phyloP scores from a whole-genome alignment of 2,329 filamentous ascomycete species.

The Akanthomyces uredinophilus region DNA sequence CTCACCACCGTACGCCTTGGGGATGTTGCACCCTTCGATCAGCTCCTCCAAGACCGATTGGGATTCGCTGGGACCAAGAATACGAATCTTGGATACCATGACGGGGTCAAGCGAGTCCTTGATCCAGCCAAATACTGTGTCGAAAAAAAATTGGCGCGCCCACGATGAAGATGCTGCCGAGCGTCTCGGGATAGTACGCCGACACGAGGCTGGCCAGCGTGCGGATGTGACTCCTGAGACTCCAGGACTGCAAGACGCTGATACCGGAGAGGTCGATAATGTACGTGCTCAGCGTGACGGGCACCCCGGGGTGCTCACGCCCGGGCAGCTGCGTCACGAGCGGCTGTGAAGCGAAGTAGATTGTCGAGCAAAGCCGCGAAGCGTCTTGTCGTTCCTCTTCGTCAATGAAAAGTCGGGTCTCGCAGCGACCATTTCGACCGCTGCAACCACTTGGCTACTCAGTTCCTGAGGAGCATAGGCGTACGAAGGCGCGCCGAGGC shows the following conservation, averaged over 20 bases:
- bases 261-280: conserved; percentile 92
- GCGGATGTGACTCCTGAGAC: conserved; percentile 89
- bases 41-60: conserved; percentile 71
- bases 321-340: conserved; percentile 71
- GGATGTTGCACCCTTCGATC: conserved; percentile 52
- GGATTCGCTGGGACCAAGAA: conserved; percentile 69
- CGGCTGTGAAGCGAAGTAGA: conserved; percentile 80
- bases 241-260: conserved; percentile 91
- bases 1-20: conserved; percentile 73
- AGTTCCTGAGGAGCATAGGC: conserved; percentile 34
- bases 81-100: conserved; percentile 93
- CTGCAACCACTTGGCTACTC: conserved; percentile 72
- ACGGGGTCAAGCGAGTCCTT: conserved; percentile 94
- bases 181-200: conserved; percentile 88
- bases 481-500: not conserved
- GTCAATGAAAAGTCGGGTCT: conserved; percentile 55
- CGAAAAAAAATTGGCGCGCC: conserved; percentile 85
- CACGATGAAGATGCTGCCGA: conserved; percentile 66
- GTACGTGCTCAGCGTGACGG: conserved; percentile 87
- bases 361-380: conserved; percentile 93
- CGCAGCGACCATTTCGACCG: conserved; percentile 65
- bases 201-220: conserved; percentile 82
- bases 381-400: conserved; percentile 57
- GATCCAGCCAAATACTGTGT: conserved; percentile 89
- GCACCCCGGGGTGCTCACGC: conserved; percentile 69